phyloP scores from a whole-genome alignment of 768 basidiomycete species.

The Kwoniella dendrophila region DNA sequence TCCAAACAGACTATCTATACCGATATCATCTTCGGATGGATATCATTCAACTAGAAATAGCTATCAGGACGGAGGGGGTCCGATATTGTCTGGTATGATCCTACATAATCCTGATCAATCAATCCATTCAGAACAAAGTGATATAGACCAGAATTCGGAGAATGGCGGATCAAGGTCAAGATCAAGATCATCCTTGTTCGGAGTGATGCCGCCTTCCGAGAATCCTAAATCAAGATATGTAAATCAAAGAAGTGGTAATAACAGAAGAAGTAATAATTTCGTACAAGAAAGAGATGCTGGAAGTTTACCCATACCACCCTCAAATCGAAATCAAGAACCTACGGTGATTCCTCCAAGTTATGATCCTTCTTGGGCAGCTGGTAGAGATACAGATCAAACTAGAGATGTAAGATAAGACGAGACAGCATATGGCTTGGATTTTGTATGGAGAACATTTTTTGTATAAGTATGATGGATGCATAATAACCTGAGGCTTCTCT shows the following conservation, averaged over 20 bases:
- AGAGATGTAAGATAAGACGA: background rate
- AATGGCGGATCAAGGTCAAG: background rate
- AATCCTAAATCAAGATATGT: conserved; percentile 3
- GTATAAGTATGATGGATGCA: too few relatives aligned
- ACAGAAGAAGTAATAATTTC: conserved; percentile 3
- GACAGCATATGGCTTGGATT: too few relatives aligned
- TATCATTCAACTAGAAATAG: background rate
- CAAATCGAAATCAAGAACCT: too few relatives aligned
- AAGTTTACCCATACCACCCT: background rate
- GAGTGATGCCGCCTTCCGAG: background rate
- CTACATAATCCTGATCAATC: conserved; percentile 9
- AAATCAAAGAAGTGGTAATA: background rate
- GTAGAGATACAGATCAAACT: background rate
- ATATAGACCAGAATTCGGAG: too few relatives aligned
- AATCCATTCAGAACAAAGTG: too few relatives aligned
- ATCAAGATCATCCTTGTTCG: background rate
- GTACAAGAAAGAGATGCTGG: conserved; percentile 17
- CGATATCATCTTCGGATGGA: background rate
- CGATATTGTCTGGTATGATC: background rate
- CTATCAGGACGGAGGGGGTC: background rate
- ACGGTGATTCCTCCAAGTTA: conserved; percentile 11
- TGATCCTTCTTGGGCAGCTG: conserved; percentile 15
- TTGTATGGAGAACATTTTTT: too few relatives aligned
- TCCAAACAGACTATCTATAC: background rate
- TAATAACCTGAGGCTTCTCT: too few relatives aligned